Base-by-base conservation (phyloP, 2,329 filamentous ascomycete genomes). In the Epichloe hybrida region DNA sequence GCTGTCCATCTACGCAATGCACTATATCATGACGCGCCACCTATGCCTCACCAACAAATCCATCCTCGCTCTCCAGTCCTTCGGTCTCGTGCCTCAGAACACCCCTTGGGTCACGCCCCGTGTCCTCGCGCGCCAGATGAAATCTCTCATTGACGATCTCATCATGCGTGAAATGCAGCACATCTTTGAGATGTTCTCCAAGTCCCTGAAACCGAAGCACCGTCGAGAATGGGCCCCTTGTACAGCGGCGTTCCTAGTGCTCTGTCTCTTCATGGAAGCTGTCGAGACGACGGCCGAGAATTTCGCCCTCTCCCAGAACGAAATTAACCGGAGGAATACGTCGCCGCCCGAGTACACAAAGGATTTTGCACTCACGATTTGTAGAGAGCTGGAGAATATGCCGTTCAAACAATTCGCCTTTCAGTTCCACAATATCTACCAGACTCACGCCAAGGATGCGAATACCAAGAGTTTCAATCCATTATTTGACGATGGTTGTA, bases 321-420 rank as follows among this genome's bases (percentile, higher is more conserved):
- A 79, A 62, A 67, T 75, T 57, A 64, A 66, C 52, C 57, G 71
- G 51, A 66, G 68, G 40, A 68, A 67, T 52, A 61, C 61, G n/a
- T 57, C 61, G 23, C 57, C 62, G 27, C 64, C 68, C 6, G 60
- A 60, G 58, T 71, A 67, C 58, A 62, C 65, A 50, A 69, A 72
- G 40, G 63, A 62, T 6, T 66, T 70, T 35, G 75, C 73, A n/a
- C 64, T 76, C 43, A 63, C 65, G 6, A 63, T 73, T 34, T 76
- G 72, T 63, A 62, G 62, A 34, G 72, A 76, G 58, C 68, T 80
- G 45, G 77, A 80, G 59, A 77, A 77, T 56, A 66, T 80, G 66
- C 77, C 77, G 0, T 80, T 80, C 59, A 75, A 72, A 62, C 76
- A 80, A 62, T 79, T 80, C 57, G 74, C 74, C 3, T 77, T 75